Base-by-base conservation (phyloP, 208 protist species). In the Crithidia thermophila region DNA sequence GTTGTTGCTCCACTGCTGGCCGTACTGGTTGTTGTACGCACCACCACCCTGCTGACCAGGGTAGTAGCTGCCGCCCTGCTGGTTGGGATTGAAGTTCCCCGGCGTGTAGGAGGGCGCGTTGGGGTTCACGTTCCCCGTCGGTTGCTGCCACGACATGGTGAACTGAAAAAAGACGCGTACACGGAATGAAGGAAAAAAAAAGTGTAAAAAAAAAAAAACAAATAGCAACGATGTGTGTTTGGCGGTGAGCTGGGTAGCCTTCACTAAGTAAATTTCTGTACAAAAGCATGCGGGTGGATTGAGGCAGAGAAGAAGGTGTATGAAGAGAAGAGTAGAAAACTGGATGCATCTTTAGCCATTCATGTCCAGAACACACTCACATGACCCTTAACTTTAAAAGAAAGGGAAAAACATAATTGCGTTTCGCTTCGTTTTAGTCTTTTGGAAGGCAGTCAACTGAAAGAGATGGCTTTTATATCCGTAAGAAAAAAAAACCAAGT, bases 71-170 rank as follows among this genome's bases (percentile, higher is more conserved):
- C 72, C 77, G 9, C 57, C 43, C 27, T 67, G 43, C 56, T 75
- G 67, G 20, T 51, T 58, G 18, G 42, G 59, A 47, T 81, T 71
- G 51, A 53, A 69, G 43, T 40, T 51, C 4, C 59, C 45, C 1
- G 72, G 57, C 0, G 53, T 72, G 53, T 68, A 75, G 37, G 69
- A 64, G n/a, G 60, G 61, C 14, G 61, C 75, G 67, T 76, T 85
- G 53, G 69, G 63, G 71, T 83, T 85, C 51, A 86, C 77, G 58
- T 81, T 83, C 3, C 84, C 87, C 25, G 69, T 72, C 16, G 84
- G 84, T 50, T 88, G 85, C 56, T 88, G 76, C 88, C 85, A 93
- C 27, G 88, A 85, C 88, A 94, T 94, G 21, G 34, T 37, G 28
- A 63, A 65, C 25, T 14, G 33, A 56, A 37, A 33, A 34, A 37